Conservation (phyloP, 2,329 filamentous ascomycete genomes). For the Fusarium albosuccineum region DNA sequence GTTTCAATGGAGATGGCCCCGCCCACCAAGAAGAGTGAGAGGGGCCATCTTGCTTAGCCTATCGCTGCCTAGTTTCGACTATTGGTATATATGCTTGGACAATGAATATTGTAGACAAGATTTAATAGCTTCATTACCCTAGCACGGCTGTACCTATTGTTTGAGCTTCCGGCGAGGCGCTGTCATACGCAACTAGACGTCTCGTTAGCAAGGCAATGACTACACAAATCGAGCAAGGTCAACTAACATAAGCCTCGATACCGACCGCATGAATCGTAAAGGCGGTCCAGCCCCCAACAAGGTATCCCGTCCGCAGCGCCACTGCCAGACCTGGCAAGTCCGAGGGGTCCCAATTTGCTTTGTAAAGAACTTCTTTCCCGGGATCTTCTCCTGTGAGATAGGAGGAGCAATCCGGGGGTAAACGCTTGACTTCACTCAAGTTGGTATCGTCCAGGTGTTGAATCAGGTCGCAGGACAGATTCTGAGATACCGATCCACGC, state of each 20-base stretch:
- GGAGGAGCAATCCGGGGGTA: constrained; percentile 5
- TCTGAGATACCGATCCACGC: neutral
- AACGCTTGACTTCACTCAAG: neutral
- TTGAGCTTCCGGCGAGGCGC: neutral
- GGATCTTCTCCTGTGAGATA: constrained; percentile 13
- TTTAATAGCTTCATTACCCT: neutral
- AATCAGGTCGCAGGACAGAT: constrained; percentile 9
- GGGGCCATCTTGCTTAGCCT: too few relatives aligned
- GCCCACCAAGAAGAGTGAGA: too few relatives aligned
- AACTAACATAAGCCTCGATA: constrained; percentile 22
- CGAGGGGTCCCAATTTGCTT: constrained; percentile 19
- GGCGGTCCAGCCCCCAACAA: constrained; percentile 3
- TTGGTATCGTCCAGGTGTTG: constrained; percentile 18
- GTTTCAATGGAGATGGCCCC: too few relatives aligned
- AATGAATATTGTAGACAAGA: neutral
- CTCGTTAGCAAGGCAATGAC: neutral
- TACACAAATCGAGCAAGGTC: neutral
- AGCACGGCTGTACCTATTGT: neutral
- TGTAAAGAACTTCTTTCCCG: constrained; percentile 12
- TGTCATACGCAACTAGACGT: constrained; percentile 5
- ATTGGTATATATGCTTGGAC: too few relatives aligned
- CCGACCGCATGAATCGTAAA: neutral
- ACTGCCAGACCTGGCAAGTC: constrained; percentile 20
- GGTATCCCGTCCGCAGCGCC: constrained; percentile 10
- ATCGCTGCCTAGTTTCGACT: too few relatives aligned